Base-by-base conservation (phyloP, 2,329 filamentous ascomycete species). In the Chrysoporthe austroafricana region DNA sequence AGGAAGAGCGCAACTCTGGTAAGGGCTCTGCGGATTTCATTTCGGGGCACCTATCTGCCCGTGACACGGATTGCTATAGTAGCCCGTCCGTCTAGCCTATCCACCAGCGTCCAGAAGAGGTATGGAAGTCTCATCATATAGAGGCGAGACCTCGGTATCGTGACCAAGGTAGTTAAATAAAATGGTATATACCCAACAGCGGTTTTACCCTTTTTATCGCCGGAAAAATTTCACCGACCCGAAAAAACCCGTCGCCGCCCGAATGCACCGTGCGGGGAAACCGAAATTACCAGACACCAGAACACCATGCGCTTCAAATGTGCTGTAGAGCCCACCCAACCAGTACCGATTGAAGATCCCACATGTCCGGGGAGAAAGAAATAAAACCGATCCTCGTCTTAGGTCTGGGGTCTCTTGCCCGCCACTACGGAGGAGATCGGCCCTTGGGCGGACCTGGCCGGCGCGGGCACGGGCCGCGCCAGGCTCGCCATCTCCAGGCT, bases 391-490 rank as follows among this genome's bases (percentile, higher is more conserved):
- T 54, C 48, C 46, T 34, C 18, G 8, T 68, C 32, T 14, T 32
- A 58, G 21, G 5, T 21, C n/a, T 34, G 50, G 52, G 21, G 43
- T 43, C 56, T 69, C 48, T 57, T 52, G 13, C 39, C 60, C 44
- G 42, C 57, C 14, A 46, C 66, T 9, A 65, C 42, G 16, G 66
- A 57, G 21, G 62, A 62, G 16, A 56, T 26, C 16, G 61, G 64
- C 48, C 59, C 59, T 21, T 60, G 39, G 13, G 26, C 16, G 18
- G 34, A 21, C 5, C 39, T 34, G 26, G 50, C 52, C 21, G 50
- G 21, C 39, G 48, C 36, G 36, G 57, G 57, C 26, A 34, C 36
- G 14, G 36, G 50, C 36, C 26, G 32, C 7, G 8, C 43, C 2
- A 26, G 54, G 54, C n/a, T 48, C 18, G 18, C 8, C 54, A 48